These are phyloP conservation scores for Pythium aphanidermatum DNA, from an alignment of 352 stramenopile genomes.

Conservation along the genomic window DNA sequence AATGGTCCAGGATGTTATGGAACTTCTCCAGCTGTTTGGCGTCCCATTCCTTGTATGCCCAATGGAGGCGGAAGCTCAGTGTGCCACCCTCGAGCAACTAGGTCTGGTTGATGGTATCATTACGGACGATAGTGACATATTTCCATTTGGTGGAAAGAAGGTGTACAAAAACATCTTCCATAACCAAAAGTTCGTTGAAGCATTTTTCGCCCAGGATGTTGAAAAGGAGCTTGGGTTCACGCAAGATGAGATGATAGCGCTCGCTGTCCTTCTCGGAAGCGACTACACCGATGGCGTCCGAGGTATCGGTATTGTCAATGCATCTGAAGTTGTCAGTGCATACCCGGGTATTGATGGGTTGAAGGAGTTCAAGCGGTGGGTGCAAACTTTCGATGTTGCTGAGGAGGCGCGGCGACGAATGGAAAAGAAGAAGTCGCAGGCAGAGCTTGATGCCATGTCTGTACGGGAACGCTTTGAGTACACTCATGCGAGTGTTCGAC, in stretches of 20 bases:
- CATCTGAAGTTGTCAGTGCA: constrained; percentile 63
- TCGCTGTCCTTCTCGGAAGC: constrained; percentile 92
- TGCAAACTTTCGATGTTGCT: constrained; percentile 51
- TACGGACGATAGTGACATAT: constrained; percentile 96
- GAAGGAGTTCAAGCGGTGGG: constrained; percentile 75
- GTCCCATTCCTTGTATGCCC: constrained; percentile 99
- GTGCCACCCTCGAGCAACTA: constrained; percentile 92
- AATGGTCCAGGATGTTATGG: constrained; percentile 97
- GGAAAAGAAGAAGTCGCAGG: constrained; percentile 51
- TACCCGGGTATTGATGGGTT: constrained; percentile 86
- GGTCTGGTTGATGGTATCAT: constrained; percentile 98
- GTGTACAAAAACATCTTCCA: constrained; percentile 99
- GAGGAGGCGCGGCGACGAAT: constrained; percentile 46
- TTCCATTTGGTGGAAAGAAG: constrained; percentile 90
- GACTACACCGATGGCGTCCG: constrained; percentile 93
- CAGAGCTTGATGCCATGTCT: constrained; percentile 38
- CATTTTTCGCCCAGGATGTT: constrained; percentile 92
- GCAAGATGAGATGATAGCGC: constrained; percentile 86
- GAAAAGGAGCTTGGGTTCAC: constrained; percentile 90
- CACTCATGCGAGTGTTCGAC: constrained; percentile 88
- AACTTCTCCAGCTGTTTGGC: constrained; percentile 95
- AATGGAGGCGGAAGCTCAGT: constrained; percentile 99
- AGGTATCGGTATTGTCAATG: constrained; percentile 83
- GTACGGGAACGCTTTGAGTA: constrained; percentile 80
- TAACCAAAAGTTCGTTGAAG: constrained; percentile 98